Percentiles rank a stretch among this genome's conserved stretches.
Conservation (phyloP, 306 rosid species). For the Lathyrus tuberosus region DNA sequence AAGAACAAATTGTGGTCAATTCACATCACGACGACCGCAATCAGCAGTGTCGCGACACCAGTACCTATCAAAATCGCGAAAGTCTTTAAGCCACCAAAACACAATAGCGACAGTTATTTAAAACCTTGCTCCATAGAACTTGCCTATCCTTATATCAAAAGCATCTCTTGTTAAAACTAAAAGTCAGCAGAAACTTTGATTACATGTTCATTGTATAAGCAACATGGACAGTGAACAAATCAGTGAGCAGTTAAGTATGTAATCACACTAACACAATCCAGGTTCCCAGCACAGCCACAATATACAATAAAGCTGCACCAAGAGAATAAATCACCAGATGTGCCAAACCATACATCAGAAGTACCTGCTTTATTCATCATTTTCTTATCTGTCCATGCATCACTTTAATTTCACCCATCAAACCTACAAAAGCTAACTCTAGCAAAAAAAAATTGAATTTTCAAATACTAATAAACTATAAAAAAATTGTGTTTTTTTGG, state of each 20-base stretch:
- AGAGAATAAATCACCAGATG: constrained; percentile 29
- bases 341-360: constrained; percentile 42
- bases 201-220: not conserved
- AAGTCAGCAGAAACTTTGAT: not conserved
- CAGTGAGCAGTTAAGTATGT: constrained; percentile 37
- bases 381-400: constrained; percentile 40
- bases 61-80: too few species aligned
- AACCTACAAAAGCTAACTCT: too few species aligned
- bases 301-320: constrained; percentile 32
- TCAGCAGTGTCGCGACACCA: too few species aligned
- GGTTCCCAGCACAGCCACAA: constrained; percentile 40
- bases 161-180: not conserved
- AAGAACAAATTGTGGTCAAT: too few species aligned
- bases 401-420: too few species aligned
- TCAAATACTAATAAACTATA: too few species aligned
- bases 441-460: too few species aligned
- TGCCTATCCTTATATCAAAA: not conserved
- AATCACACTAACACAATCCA: constrained; percentile 35
- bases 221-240: constrained; percentile 39
- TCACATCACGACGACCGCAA: too few species aligned
- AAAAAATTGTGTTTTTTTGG: too few species aligned
- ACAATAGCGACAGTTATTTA: too few species aligned
- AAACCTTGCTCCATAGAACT: not conserved
- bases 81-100: too few species aligned
- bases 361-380: constrained; percentile 54